Evolutionary conservation across 805 yeast species (phyloP).

Genomic region (Lachancea thermotolerans): DNA sequence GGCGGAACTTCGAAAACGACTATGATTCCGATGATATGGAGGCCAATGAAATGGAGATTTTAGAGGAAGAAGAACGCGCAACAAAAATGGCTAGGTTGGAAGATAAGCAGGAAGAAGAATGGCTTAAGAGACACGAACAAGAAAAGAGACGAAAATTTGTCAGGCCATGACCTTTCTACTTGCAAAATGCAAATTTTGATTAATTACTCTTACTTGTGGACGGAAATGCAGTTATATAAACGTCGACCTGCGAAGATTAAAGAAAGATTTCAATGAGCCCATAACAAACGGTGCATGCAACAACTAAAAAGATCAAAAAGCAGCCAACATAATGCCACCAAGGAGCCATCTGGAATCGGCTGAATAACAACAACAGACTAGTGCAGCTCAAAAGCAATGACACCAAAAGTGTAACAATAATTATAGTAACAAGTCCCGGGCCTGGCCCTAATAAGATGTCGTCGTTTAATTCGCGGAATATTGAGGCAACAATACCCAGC

Average conservation of each 20-base stretch:
- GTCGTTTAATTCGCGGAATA: conserved; percentile 20
- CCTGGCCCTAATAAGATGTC: conserved; percentile 19
- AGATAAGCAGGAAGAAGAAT: conserved; percentile 62
- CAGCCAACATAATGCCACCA: conserved; percentile 29
- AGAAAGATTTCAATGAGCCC: conserved; percentile 25
- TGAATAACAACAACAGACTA: conserved; percentile 24
- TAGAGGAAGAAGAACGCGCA: conserved; percentile 74
- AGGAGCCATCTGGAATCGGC: conserved; percentile 28
- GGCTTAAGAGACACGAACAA: conserved; percentile 43
- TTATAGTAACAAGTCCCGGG: conserved; percentile 12
- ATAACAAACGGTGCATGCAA: conserved; percentile 27
- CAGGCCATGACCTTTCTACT: neutral
- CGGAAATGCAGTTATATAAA: too few relatives aligned
- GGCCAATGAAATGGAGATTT: conserved; percentile 84
- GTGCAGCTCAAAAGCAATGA: conserved; percentile 21
- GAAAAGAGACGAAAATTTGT: conserved; percentile 37
- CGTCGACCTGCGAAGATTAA: conserved; percentile 1
- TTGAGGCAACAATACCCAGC: conserved; percentile 21
- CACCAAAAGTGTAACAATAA: conserved; percentile 19
- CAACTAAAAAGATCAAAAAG: conserved; percentile 21
- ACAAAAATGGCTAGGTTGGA: conserved; percentile 64
- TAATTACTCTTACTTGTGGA: too few relatives aligned
- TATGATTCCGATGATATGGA: conserved; percentile 73
- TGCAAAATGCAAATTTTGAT: neutral
- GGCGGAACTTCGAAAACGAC: conserved; percentile 42